Base-by-base conservation (phyloP, 2,329 filamentous ascomycete species). In the Karstenula rhodostoma region DNA sequence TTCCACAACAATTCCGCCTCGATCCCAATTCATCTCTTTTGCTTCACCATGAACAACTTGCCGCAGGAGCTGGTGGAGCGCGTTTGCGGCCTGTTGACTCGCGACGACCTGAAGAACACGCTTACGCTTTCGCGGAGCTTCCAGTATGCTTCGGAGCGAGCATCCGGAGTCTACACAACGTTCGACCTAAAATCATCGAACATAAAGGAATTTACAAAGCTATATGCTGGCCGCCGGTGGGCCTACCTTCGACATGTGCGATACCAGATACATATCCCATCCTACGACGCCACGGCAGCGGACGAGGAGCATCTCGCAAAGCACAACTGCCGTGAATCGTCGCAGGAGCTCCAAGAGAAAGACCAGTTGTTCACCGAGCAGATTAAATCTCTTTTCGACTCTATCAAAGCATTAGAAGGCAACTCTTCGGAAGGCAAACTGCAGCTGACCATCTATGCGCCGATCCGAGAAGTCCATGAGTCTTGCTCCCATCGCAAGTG, bases 311-410 rank as follows among this genome's bases (percentile, higher is more conserved):
- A 19, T 29, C 19, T 22, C 10, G 9, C 4, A 9, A 48, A 55
- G 13, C 47, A 59, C 44, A 12, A 54, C 25, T 56, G 61, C 23
- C 63, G 61, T 29, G 63, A 67, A 35, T 55, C 29, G 15, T 25
- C 46, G 1, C 56, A 64, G 8, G 60, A 66, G 43, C 50, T 63
- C 9, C 40, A 27, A 33, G 42, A 59, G 25, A 59, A 59, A 19
- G 63, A 69, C 44, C 40, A 62, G 35, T 10, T 5, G 8, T 66
- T 66, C 43, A 67, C 62, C 17, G 35, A 56, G 23, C 57, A 66
- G 37, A 54, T 67, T 10, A 46, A 51, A 1, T 48, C 50, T 22
- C 42, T 67, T 6, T 67, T 65, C 33, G 22, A 23, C 17, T 59
- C 57, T 12, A n/a, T 66, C 10, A 61, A 60, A 43, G 29, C 37